Percentiles rank a stretch among this genome's conserved stretches.
phyloP scores from a whole-genome alignment of 371 early-diverging fungal genomes.

The Rhizopus delemar region DNA sequence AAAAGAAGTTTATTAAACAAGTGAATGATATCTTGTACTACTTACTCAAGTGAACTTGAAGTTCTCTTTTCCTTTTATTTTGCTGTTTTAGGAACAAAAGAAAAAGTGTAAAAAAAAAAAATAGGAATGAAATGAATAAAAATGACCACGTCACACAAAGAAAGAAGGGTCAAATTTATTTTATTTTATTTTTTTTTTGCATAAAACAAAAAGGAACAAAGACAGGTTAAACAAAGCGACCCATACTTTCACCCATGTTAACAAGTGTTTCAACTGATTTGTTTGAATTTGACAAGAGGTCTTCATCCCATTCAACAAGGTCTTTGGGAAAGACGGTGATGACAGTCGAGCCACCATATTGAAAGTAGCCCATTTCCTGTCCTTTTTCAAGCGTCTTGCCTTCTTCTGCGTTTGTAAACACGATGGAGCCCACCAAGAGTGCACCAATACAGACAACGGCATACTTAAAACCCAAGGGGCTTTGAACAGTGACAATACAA shows the following conservation, averaged over 20 bases:
- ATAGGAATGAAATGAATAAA: constrained; percentile 2
- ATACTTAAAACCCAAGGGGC: constrained; percentile 21
- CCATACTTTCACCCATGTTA: constrained; percentile 44
- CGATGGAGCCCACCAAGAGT: constrained; percentile 51
- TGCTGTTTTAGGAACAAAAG: constrained; percentile 1
- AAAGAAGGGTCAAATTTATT: too few relatives aligned
- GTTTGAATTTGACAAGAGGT: constrained; percentile 54
- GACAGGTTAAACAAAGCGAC: constrained; percentile 6
- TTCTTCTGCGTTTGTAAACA: constrained; percentile 38
- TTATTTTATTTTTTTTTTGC: too few relatives aligned
- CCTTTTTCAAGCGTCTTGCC: constrained; percentile 44
- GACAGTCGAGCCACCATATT: constrained; percentile 67
- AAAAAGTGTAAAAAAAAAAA: not conserved
- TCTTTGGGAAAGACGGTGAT: constrained; percentile 62
- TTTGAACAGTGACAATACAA: constrained; percentile 32
- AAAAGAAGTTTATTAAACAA: not conserved
- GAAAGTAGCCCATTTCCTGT: constrained; percentile 73
- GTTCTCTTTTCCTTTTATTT: not conserved
- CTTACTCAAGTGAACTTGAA: not conserved
- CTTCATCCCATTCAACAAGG: constrained; percentile 59
- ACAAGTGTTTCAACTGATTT: constrained; percentile 62
- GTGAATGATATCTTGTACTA: not conserved
- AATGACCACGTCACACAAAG: not conserved
- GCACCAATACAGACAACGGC: constrained; percentile 52
- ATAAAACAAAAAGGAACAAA: too few relatives aligned